Evolutionary conservation across 2,329 filamentous ascomycete genomes (phyloP), one percentile per base, ranked within the genome.

Genomic region (Westerdykella aurantiaca): DNA sequence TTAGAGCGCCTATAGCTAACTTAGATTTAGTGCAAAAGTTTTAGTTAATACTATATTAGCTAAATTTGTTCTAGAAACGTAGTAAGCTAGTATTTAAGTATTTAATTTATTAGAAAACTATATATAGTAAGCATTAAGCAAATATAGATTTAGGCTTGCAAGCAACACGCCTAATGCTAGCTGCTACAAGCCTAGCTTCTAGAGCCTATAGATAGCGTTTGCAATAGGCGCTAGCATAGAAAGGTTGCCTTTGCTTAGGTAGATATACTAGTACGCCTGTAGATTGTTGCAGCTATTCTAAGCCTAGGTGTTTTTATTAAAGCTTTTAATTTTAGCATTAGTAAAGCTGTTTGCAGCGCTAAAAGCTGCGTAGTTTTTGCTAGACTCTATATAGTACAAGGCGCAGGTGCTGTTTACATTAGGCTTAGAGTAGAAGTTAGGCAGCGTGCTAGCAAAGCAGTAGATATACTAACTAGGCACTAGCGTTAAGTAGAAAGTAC

Each of bases 61-160:
- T 51, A 51, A n/a, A n/a, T n/a, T n/a, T n/a, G n/a, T n/a, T n/a
- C n/a, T n/a, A n/a, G n/a, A n/a, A n/a, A n/a, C n/a, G n/a, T n/a
- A n/a, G n/a, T n/a, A n/a, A n/a, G n/a, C n/a, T n/a, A n/a, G n/a
- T n/a, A n/a, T n/a, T n/a, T n/a, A n/a, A n/a, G n/a, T n/a, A n/a
- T n/a, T n/a, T n/a, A n/a, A n/a, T n/a, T n/a, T n/a, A n/a, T n/a
- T n/a, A n/a, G n/a, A n/a, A n/a, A 50, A 56, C 14, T 45, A 45
- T 34, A 49, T 53, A 31, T 50, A 56, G 31, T 51, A 56, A 29
- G 35, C 50, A 23, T 56, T 56, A 12, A 56, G 22, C 16, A 50
- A 50, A 14, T 51, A 56, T 3, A 45, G 48, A 16, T 55, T 56
- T 5, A 55, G 40, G 1, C 14, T 33, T 4, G 38, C 39, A 4